These are phyloP conservation scores for Fusarium sp. DNA, from an alignment of 2,329 filamentous ascomycete species.

Conservation along the genomic window DNA sequence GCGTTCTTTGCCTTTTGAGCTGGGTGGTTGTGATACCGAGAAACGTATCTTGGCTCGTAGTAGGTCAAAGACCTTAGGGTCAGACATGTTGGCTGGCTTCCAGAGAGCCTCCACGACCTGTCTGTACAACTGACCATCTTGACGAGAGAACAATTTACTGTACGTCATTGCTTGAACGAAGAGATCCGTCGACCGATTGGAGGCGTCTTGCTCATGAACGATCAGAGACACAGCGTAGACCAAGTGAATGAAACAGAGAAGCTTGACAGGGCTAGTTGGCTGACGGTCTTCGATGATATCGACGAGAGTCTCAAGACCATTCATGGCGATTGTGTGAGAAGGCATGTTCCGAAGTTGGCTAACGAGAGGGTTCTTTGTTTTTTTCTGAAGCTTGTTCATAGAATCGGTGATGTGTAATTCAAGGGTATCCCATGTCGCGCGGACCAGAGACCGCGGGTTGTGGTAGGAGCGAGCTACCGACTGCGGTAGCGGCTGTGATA, in stretches of 20 bases:
- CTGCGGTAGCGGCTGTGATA: constrained; percentile 30
- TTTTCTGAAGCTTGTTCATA: constrained; percentile 54
- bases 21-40: constrained; percentile 39
- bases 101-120: constrained; percentile 60
- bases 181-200: constrained; percentile 52
- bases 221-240: constrained; percentile 62
- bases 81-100: constrained; percentile 55
- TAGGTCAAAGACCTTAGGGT: constrained; percentile 46
- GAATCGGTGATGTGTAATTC: constrained; percentile 60
- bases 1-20: constrained; percentile 57
- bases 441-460: constrained; percentile 52
- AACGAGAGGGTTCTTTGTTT: constrained; percentile 57
- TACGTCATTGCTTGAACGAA: constrained; percentile 62
- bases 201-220: constrained; percentile 56
- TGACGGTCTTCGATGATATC: constrained; percentile 54
- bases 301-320: constrained; percentile 56
- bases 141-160: constrained; percentile 51
- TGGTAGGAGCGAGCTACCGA: constrained; percentile 44
- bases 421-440: constrained; percentile 58
- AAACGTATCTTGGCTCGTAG: constrained; percentile 38
- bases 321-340: constrained; percentile 52
- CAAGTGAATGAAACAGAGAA: constrained; percentile 64
- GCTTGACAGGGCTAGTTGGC: constrained; percentile 55
- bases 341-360: constrained; percentile 55
- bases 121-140: constrained; percentile 55